phyloP scores from a whole-genome alignment of 2,329 filamentous ascomycete species.

The Trichoderma sp. region DNA sequence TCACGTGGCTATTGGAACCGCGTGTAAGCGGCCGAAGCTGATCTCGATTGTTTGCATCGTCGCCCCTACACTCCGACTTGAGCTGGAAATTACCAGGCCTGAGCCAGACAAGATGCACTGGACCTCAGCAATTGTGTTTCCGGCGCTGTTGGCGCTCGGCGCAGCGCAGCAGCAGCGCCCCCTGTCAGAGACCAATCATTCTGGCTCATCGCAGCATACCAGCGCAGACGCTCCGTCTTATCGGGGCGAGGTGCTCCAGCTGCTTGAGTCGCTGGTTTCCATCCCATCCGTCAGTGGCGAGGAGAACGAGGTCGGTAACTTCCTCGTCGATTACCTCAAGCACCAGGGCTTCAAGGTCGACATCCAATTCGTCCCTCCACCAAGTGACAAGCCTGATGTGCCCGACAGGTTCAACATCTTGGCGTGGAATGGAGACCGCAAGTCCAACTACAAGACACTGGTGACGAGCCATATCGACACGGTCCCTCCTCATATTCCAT shows the following conservation, averaged over 20 bases:
- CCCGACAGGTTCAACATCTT: slow-evolving; percentile 69
- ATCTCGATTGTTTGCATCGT: slow-evolving; percentile 16
- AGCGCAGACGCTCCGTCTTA: slow-evolving; percentile 38
- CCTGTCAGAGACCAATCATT: neutral
- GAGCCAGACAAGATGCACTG: slow-evolving; percentile 23
- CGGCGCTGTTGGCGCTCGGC: slow-evolving; percentile 28
- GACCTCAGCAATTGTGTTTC: slow-evolving; percentile 15
- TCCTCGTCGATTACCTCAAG: slow-evolving; percentile 69
- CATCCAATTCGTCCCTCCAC: slow-evolving; percentile 46
- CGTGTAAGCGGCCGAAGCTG: neutral
- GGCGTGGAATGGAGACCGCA: slow-evolving; percentile 60
- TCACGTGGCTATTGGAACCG: slow-evolving; percentile 17
- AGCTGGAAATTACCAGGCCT: neutral
- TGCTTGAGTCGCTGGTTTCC: slow-evolving; percentile 76
- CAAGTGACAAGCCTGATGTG: slow-evolving; percentile 38
- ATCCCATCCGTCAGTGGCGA: slow-evolving; percentile 72
- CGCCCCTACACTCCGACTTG: neutral
- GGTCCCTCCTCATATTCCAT: slow-evolving; percentile 73
- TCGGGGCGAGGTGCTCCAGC: slow-evolving; percentile 62
- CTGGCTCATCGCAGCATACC: slow-evolving; percentile 11
- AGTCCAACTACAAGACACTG: slow-evolving; percentile 61
- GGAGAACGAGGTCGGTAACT: slow-evolving; percentile 70
- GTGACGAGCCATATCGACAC: slow-evolving; percentile 82
- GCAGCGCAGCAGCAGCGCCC: slow-evolving; percentile 27
- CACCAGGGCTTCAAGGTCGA: slow-evolving; percentile 49